Evolutionary conservation across 2,329 filamentous ascomycete genomes (phyloP), one percentile per base, ranked within the genome.

Genomic region (Xylaria digitata): DNA sequence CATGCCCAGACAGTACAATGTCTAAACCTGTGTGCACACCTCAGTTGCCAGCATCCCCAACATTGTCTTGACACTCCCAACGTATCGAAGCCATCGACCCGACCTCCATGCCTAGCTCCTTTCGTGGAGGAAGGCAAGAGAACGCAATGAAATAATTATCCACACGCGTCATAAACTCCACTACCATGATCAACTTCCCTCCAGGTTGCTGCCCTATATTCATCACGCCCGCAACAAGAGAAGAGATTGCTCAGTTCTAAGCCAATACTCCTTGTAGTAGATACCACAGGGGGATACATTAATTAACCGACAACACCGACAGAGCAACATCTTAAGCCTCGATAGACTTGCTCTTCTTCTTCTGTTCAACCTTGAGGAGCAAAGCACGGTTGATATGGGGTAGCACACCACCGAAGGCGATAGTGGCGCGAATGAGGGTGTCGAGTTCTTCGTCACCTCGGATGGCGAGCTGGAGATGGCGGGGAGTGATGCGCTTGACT

Each of bases 401-500:
- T 78, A 99, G 85, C 32, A 99, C 96, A 91, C 96, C 96, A 85
- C 96, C 96, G 75, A 96, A 98, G 68, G 96, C 96, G 77, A 99
- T 99, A 70, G 96, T 99, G 65, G 96, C 96, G 76, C 94, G 92
- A 80, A 99, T 98, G 65, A 99, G 87, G 26, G 94, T 98, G 81
- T 99, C 96, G 75, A 99, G 87, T 83, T 99, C 96, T 84, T 99
- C 96, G 81, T 99, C 96, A 78, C 96, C 96, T 77, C 96, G 94
- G 79, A 99, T 99, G 76, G 96, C 96, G 70, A 99, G 92, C 82
- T 99, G 96, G 72, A 99, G 85, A 82, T 99, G 96, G 81, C 96
- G 94, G 63, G 96, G 96, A 13, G 95, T 98, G 82, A 99, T 99
- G 83, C 96, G 96, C 90, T 98, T 99, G 84, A 98, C 96, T 84